phyloP scores from a whole-genome alignment of 2,329 filamentous ascomycete species.

The Byssochlamys sp. region DNA sequence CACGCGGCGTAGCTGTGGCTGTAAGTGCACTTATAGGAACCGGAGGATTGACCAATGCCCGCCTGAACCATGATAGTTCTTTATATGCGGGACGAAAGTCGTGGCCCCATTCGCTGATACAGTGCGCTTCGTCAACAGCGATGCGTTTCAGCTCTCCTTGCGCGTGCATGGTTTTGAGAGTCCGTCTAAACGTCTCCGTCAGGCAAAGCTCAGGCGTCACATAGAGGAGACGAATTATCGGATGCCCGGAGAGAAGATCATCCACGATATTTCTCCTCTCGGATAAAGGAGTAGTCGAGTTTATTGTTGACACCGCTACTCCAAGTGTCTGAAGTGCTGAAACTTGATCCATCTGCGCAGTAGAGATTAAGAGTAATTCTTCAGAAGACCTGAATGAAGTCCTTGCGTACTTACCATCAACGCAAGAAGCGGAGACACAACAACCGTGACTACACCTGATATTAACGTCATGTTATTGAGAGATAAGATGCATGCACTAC shows the following conservation, averaged over 20 bases:
- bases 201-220: constrained; percentile 87
- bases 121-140: constrained; percentile 89
- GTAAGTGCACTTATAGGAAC: constrained; percentile 90
- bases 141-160: constrained; percentile 80
- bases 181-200: constrained; percentile 64
- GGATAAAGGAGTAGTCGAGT: constrained; percentile 62
- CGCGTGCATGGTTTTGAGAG: constrained; percentile 61
- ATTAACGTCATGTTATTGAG: neutral
- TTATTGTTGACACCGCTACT: constrained; percentile 75
- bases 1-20: constrained; percentile 73
- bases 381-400: neutral
- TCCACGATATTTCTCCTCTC: constrained; percentile 62
- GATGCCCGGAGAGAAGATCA: constrained; percentile 81
- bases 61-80: constrained; percentile 69
- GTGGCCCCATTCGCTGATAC: constrained; percentile 96
- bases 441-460: constrained; percentile 61
- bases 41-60: constrained; percentile 57
- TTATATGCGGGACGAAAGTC: constrained; percentile 94
- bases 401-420: constrained; percentile 58
- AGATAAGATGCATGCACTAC: constrained; percentile 3
- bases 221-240: constrained; percentile 72
- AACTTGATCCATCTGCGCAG: constrained; percentile 76
- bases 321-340: constrained; percentile 63
- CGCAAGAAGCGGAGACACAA: constrained; percentile 78
- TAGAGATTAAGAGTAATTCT: neutral